phyloP scores from a whole-genome alignment of 2,329 filamentous ascomycete species.

The Pestalotiopsis fici region DNA sequence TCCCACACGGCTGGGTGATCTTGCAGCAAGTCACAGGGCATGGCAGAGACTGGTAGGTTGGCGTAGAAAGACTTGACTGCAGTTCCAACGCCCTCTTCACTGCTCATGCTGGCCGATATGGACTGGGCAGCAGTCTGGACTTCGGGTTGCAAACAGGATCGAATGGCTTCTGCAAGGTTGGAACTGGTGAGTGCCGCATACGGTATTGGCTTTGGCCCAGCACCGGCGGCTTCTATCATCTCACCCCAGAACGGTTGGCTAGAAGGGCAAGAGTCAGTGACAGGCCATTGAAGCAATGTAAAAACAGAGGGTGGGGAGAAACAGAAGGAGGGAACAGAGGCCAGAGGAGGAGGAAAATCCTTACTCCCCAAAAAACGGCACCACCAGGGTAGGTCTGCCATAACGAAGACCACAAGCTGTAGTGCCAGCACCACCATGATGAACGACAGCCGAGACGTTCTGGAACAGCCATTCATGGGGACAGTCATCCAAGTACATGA shows the following conservation, averaged over 20 bases:
- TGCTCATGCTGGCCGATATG: slow-evolving; percentile 33
- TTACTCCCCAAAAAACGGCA: slow-evolving; percentile 65
- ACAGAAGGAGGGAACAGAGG: neutral
- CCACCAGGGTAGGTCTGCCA: slow-evolving; percentile 63
- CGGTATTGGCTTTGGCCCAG: slow-evolving; percentile 36
- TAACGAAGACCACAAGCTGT: slow-evolving; percentile 63
- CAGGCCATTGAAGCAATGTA: neutral
- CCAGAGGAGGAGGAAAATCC: neutral
- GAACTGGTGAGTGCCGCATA: slow-evolving; percentile 31
- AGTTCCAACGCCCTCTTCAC: slow-evolving; percentile 22
- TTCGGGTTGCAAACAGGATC: slow-evolving; percentile 30
- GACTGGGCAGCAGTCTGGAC: slow-evolving; percentile 28
- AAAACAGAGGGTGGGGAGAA: no score
- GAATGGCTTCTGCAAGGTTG: slow-evolving; percentile 34
- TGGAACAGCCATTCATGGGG: slow-evolving; percentile 70
- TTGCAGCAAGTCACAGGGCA: neutral
- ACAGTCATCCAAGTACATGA: slow-evolving; percentile 56
- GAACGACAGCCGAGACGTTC: slow-evolving; percentile 58
- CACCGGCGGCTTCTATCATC: slow-evolving; percentile 39
- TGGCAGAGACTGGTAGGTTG: neutral
- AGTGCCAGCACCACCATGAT: slow-evolving; percentile 67
- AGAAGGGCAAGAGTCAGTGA: neutral
- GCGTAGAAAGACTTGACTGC: neutral
- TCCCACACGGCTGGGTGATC: neutral
- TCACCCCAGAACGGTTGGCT: slow-evolving; percentile 42